Percentiles rank a stretch among this genome's conserved stretches.
phyloP scores from a whole-genome alignment of 768 basidiomycete species.

The Lactifluus rugatus region DNA sequence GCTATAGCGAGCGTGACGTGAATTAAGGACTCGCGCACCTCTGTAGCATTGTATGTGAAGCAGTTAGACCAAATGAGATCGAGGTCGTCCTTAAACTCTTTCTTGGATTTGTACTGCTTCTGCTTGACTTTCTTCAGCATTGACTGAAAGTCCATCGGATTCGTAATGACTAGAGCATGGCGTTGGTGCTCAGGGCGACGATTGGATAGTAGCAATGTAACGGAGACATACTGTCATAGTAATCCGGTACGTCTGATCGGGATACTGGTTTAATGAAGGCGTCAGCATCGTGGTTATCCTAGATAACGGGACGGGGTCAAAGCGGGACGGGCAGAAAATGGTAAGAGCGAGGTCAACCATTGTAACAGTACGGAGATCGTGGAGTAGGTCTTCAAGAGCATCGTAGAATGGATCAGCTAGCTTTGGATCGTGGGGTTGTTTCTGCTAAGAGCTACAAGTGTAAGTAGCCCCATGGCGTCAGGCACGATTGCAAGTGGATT shows the following conservation, averaged over 20 bases:
- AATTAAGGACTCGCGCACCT: slow-evolving; percentile 43
- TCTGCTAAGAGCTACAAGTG: slow-evolving; percentile 26
- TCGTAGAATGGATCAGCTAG: slow-evolving; percentile 88
- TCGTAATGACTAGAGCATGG: slow-evolving; percentile 61
- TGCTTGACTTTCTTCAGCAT: slow-evolving; percentile 91
- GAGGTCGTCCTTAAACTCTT: slow-evolving; percentile 87
- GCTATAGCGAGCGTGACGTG: slow-evolving; percentile 1
- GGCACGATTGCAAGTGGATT: slow-evolving; percentile 9
- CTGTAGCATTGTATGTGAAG: slow-evolving; percentile 80
- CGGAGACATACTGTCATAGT: slow-evolving; percentile 66
- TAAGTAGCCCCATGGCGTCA: slow-evolving; percentile 17
- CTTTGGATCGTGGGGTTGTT: slow-evolving; percentile 50
- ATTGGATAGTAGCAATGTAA: neutral
- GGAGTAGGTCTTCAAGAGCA: slow-evolving; percentile 78
- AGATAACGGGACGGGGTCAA: slow-evolving; percentile 15
- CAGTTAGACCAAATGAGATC: slow-evolving; percentile 98
- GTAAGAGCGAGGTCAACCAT: slow-evolving; percentile 40
- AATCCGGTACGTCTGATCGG: slow-evolving; percentile 85
- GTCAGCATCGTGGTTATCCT: slow-evolving; percentile 85
- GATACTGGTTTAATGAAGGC: slow-evolving; percentile 92
- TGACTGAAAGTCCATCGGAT: slow-evolving; percentile 92
- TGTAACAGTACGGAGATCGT: slow-evolving; percentile 72
- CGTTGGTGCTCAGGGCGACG: neutral
- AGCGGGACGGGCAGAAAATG: slow-evolving; percentile 22
- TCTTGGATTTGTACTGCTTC: slow-evolving; percentile 87